Percentiles rank a stretch among this genome's conserved stretches.
Conservation (phyloP, 2,329 filamentous ascomycete genomes). For the Venturia effusa region DNA sequence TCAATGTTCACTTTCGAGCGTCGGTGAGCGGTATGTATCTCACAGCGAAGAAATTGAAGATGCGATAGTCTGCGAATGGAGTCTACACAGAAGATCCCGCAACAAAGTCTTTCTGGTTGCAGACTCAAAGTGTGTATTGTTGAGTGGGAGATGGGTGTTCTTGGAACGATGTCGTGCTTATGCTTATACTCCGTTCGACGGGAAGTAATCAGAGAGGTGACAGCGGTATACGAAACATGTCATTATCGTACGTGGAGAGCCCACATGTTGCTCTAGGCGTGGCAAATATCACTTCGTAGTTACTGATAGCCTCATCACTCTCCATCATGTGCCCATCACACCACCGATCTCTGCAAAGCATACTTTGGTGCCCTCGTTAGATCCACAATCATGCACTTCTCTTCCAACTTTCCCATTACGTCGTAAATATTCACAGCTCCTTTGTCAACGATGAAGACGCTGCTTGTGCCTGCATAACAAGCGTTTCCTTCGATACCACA, state of each 20-base stretch:
- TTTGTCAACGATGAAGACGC: slow-evolving; percentile 53
- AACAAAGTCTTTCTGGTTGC: no score
- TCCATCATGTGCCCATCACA: neutral
- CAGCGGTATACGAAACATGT: no score
- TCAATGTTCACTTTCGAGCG: no score
- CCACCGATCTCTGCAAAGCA: slow-evolving; percentile 11
- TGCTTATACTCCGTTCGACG: no score
- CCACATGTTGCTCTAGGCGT: neutral
- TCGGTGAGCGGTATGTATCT: no score
- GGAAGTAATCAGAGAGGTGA: no score
- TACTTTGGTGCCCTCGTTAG: slow-evolving; percentile 31
- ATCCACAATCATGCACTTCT: slow-evolving; percentile 58
- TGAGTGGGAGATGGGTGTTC: no score
- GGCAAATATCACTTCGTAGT: neutral
- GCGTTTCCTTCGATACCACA: slow-evolving; percentile 55
- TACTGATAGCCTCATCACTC: neutral
- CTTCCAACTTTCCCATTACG: slow-evolving; percentile 57
- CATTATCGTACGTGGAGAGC: neutral
- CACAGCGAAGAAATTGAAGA: no score
- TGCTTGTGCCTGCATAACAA: slow-evolving; percentile 63
- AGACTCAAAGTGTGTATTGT: no score
- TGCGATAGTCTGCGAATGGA: no score
- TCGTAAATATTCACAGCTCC: slow-evolving; percentile 61
- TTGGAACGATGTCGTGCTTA: no score
- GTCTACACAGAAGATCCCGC: no score